Conservation (phyloP, 495 filamentous ascomycete species). For the Platismatia glauca region DNA sequence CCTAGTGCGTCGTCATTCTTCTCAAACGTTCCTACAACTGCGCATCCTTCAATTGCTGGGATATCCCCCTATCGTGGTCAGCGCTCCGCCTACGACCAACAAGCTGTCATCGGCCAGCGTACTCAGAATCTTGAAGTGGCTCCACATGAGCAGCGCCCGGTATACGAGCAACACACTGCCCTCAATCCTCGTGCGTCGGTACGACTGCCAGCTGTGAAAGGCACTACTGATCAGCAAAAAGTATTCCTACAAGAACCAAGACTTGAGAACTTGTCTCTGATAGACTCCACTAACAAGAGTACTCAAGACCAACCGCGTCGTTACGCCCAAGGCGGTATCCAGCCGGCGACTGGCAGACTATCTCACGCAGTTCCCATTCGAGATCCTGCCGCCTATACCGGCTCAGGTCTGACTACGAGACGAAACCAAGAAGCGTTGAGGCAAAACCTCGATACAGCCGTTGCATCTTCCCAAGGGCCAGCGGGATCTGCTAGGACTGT, state of each 20-base stretch:
- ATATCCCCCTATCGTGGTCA: neutral
- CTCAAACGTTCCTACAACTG: neutral
- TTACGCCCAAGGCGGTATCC: neutral
- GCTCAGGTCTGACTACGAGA: neutral
- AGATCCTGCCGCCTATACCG: slow-evolving; percentile 9
- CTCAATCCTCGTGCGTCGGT: neutral
- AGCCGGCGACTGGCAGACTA: neutral
- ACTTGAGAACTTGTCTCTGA: neutral
- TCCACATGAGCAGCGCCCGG: neutral
- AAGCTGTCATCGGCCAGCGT: neutral
- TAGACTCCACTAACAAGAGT: neutral
- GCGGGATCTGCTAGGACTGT: neutral
- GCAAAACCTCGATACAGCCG: neutral
- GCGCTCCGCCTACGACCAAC: neutral
- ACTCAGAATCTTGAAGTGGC: neutral
- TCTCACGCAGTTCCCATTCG: slow-evolving; percentile 1
- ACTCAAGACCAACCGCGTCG: neutral
- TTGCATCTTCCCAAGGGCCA: neutral
- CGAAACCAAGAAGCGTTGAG: slow-evolving; percentile 5
- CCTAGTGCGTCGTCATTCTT: neutral
- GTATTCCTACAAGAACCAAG: neutral
- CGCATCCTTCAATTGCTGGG: neutral
- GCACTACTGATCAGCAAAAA: neutral
- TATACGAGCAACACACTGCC: neutral
- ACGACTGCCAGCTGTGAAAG: slow-evolving; percentile 2